Evolutionary conservation across 1,139 yeast genomes (phyloP), one percentile per base, ranked within the genome.

Genomic region (Pichia sp.): DNA sequence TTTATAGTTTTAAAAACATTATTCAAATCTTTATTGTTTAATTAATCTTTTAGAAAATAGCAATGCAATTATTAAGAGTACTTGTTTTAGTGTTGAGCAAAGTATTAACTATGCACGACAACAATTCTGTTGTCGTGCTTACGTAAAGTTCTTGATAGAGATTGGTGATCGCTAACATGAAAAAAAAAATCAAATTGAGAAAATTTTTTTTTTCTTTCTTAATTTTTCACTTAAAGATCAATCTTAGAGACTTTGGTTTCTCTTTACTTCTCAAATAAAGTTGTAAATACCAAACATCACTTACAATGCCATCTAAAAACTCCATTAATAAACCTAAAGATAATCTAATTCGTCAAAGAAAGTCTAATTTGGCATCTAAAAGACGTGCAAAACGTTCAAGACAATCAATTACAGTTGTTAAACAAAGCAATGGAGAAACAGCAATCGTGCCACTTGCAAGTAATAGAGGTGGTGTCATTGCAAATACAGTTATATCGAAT

Each of bases 321-420:
- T 78, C 89, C 50, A 76, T 87, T 60, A 88, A 88, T 69, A 87
- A 83, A 69, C 95, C 95, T 51, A 86, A 84, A 69, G 80, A 79
- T 60, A 79, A 80, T 60, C 72, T 80, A 45, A 73, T 71, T 58
- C 74, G 82, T 53, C 76, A 76, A 54, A 76, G 77, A 48, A 86
- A 80, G 67, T 76, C 80, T 25, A 70, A 73, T 43, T 63, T 75
- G n/a, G 70, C 81, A 36, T 80, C 82, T 22, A 77, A 76, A 62
- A 84, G 76, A 66, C 75, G 88, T 67, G 76, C 81, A 3, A 71
- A 75, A 29, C 77, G 85, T 64, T 75, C 59, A 28, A 28, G 44
- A 18, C 56, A 69, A 71, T 27, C 74, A 71, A 50, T 73, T 77
- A 50, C 60, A 16, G 52, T 56, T 29, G 51, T 58, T 73, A 80